These are phyloP conservation scores for Echria macrotheca DNA, from an alignment of 495 filamentous ascomycete genomes.

Conservation along the genomic window DNA sequence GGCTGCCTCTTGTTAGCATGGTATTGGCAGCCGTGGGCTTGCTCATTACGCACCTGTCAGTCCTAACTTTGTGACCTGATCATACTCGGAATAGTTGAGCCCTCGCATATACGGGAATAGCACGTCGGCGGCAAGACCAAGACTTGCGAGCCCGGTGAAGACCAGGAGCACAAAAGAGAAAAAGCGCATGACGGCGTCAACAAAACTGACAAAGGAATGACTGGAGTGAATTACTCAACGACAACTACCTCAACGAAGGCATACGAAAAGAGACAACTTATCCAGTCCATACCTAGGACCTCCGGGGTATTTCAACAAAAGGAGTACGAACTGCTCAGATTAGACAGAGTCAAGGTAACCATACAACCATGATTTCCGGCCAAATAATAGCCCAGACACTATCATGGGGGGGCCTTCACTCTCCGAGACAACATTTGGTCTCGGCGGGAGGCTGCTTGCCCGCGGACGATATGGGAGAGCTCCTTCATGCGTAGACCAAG, in stretches of 20 bases:
- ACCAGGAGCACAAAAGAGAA: slow-evolving; percentile 12
- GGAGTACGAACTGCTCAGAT: slow-evolving; percentile 8
- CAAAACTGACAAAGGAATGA: slow-evolving; percentile 13
- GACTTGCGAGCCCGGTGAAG: slow-evolving; percentile 15
- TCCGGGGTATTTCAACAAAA: slow-evolving; percentile 15
- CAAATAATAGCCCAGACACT: slow-evolving; percentile 5
- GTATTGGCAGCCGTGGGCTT: background rate
- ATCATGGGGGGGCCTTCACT: background rate
- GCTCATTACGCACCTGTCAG: slow-evolving; percentile 16
- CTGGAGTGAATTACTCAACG: slow-evolving; percentile 2
- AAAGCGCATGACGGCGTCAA: background rate
- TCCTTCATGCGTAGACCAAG: background rate
- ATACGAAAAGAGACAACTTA: too few relatives aligned
- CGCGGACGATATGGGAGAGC: too few relatives aligned
- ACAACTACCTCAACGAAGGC: slow-evolving; percentile 11
- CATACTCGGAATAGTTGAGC: slow-evolving; percentile 15
- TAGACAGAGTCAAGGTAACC: slow-evolving; percentile 23
- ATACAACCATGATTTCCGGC: background rate
- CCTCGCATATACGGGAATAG: slow-evolving; percentile 19
- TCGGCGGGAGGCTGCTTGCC: background rate
- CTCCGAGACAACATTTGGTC: slow-evolving; percentile 7
- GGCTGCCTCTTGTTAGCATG: slow-evolving; percentile 18
- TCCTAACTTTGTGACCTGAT: slow-evolving; percentile 14
- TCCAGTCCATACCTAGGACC: too few relatives aligned
- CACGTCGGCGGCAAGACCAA: slow-evolving; percentile 14